These are phyloP conservation scores for Trichoderma polysporum DNA, from an alignment of 2,329 filamentous ascomycete genomes.

Conservation along the genomic window DNA sequence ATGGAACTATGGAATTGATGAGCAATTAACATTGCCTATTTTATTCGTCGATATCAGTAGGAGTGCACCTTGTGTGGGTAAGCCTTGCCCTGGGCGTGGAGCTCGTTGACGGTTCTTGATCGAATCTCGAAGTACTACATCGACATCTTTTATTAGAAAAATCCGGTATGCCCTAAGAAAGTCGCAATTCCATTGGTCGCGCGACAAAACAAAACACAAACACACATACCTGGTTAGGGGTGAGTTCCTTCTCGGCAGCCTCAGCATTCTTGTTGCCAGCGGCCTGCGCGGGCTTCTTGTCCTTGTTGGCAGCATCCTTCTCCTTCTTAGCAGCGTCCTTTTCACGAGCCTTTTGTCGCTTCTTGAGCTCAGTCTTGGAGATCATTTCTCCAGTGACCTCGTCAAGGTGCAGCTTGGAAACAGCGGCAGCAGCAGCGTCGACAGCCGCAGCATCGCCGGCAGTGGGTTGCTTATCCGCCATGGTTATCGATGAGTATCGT, in stretches of 20 bases:
- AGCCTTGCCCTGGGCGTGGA: slow-evolving; percentile 43
- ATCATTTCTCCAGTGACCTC: slow-evolving; percentile 87
- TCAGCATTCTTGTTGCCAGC: slow-evolving; percentile 56
- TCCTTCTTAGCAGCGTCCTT: slow-evolving; percentile 85
- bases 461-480: slow-evolving; percentile 36
- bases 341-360: slow-evolving; percentile 86
- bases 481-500: slow-evolving; percentile 20
- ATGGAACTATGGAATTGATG: slow-evolving; percentile 59
- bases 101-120: slow-evolving; percentile 65
- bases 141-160: neutral
- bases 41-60: neutral
- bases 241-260: slow-evolving; percentile 55
- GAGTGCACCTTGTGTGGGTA: slow-evolving; percentile 74
- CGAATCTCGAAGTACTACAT: slow-evolving; percentile 87
- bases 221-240: slow-evolving; percentile 50
- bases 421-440: slow-evolving; percentile 53
- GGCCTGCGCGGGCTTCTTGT: slow-evolving; percentile 21
- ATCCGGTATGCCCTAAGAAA: neutral
- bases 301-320: slow-evolving; percentile 68
- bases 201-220: neutral
- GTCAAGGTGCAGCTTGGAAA: slow-evolving; percentile 79
- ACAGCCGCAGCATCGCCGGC: slow-evolving; percentile 40
- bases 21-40: neutral
- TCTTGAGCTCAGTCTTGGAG: slow-evolving; percentile 90
- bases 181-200: neutral